These are phyloP conservation scores for Colletotrichum filicis DNA, from an alignment of 2,329 filamentous ascomycete genomes.

Conservation along the genomic window DNA sequence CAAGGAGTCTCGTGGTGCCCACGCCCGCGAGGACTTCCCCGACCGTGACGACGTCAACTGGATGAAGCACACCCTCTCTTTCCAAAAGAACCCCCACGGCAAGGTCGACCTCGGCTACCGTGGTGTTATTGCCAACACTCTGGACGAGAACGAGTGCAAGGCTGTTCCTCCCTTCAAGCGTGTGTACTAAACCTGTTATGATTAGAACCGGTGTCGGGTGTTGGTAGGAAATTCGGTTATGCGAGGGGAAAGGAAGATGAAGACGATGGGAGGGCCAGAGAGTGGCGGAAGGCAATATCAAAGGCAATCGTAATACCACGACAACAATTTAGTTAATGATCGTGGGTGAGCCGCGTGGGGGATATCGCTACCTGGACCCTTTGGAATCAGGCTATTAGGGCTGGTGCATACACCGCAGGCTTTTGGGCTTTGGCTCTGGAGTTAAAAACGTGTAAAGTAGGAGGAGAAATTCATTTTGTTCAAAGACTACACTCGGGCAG, in stretches of 20 bases:
- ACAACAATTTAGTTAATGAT: constrained; percentile 24
- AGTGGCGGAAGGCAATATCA: constrained; percentile 5
- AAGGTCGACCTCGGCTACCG: constrained; percentile 89
- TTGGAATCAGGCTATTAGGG: constrained; percentile 19
- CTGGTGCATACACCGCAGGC: constrained; percentile 27
- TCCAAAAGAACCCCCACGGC: constrained; percentile 92
- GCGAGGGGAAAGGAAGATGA: background rate
- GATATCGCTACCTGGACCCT: constrained; percentile 11
- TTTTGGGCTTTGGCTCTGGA: constrained; percentile 34
- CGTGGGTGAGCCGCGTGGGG: constrained; percentile 19
- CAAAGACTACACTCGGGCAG: constrained; percentile 6
- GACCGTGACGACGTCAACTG: constrained; percentile 95
- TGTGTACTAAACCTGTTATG: constrained; percentile 73
- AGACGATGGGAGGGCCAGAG: background rate
- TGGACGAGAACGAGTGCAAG: constrained; percentile 97
- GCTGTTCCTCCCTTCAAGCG: constrained; percentile 96
- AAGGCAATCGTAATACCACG: constrained; percentile 30
- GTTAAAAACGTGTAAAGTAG: constrained; percentile 35
- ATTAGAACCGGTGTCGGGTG: constrained; percentile 31
- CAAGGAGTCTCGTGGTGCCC: constrained; percentile 96
- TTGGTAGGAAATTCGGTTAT: constrained; percentile 14
- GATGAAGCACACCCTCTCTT: constrained; percentile 99
- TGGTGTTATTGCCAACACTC: constrained; percentile 81
- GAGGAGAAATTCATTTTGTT: constrained; percentile 34
- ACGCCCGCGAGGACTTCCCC: constrained; percentile 96